Evolutionary conservation across 2,329 filamentous ascomycete species (phyloP), one percentile per base, ranked within the genome.

Genomic region (Aspergillus sp.): DNA sequence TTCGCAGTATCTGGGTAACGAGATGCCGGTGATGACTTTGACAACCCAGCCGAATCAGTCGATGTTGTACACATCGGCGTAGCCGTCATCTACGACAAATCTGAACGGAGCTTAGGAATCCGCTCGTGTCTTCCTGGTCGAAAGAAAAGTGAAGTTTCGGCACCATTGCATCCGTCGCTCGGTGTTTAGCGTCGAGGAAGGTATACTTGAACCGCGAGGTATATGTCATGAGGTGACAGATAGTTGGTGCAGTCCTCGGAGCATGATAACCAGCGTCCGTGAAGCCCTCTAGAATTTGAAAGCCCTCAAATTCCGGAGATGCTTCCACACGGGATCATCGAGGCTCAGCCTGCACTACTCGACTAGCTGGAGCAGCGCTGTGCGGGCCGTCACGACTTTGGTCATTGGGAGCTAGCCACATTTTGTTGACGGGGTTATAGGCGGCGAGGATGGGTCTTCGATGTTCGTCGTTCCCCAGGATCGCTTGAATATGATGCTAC

Each of bases 101-200:
- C 7, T 7, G 23, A 25, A 25, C 9, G 23, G 23, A 7, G 23
- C 23, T 25, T 25, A 7, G 7, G 23, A 25, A 25, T 25, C 0
- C 84, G 83, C 53, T 86, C 81, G 53, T 83, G 81, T 1, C 85
- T 61, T 13, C 87, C 62, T 1, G 82, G 79, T 48, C 66, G 60
- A 32, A 74, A 57, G 3, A 7, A 39, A 84, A 67, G 20, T 80
- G 81, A 27, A 72, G 69, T 13, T 74, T 58, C 5, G 78, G 69
- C 0, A 77, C 77, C 0, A 74, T 75, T 55, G 84, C 80, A 57
- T 84, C 82, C 78, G 4, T 75, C 57, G 0, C 80, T 79, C 0
- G 68, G 63, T 0, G 80, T 68, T 62, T n/a, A 37, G 76, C 69
- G 52, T 76, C 76, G 55, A 78, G 77, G 51, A 82, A 80, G 0